Percentiles rank a stretch among this genome's conserved stretches.
Conservation (phyloP, 305 asterid species). For the Coffea humblotiana region DNA sequence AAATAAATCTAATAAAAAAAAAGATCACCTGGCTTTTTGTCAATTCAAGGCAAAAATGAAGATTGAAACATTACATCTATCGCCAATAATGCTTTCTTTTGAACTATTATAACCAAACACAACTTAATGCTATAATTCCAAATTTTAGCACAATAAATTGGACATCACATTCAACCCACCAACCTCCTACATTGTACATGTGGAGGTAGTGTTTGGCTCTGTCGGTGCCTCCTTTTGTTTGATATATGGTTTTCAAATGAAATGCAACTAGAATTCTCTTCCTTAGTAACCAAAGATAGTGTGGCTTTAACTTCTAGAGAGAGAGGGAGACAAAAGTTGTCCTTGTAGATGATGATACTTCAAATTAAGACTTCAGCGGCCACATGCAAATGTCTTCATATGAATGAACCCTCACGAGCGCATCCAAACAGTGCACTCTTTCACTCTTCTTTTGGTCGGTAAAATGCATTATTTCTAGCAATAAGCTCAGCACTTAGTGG, state of each 20-base stretch:
- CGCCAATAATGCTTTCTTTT: background rate
- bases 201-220: background rate
- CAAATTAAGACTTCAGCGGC: background rate
- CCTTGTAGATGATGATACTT: background rate
- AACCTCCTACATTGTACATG: background rate
- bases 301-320: background rate
- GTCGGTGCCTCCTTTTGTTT: background rate
- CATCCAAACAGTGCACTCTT: background rate
- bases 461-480: background rate
- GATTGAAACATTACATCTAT: background rate
- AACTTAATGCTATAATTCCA: background rate
- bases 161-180: background rate
- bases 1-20: too few species aligned
- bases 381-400: slow-evolving; percentile 2
- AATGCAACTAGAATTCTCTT: background rate
- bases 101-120: background rate
- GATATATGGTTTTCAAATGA: background rate
- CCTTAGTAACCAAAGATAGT: background rate
- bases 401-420: background rate
- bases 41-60: too few species aligned
- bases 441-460: background rate
- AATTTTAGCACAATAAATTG: background rate
- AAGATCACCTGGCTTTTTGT: too few species aligned
- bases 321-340: background rate
- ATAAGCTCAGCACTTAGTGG: background rate